These are phyloP conservation scores for Nitzschia palea DNA, from an alignment of 108 stramenopile species.

Conservation along the genomic window DNA sequence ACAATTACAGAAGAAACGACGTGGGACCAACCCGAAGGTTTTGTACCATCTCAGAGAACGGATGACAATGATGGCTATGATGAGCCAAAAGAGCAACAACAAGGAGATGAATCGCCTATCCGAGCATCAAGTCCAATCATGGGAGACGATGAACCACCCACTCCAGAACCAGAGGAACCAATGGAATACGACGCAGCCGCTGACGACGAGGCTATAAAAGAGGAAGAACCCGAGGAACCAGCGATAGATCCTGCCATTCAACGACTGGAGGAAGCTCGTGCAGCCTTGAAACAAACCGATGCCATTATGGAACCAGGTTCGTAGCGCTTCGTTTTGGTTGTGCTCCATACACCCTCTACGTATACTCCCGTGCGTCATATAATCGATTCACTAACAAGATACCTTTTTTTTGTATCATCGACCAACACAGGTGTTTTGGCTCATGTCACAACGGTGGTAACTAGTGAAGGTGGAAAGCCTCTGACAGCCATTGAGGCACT, in stretches of 20 bases:
- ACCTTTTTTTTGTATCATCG: too few species aligned
- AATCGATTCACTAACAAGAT: too few species aligned
- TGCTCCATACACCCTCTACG: neutral
- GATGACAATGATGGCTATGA: neutral
- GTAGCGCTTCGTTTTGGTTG: conserved; percentile 3
- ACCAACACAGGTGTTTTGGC: conserved; percentile 45
- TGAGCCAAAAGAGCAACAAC: conserved; percentile 17
- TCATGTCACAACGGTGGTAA: conserved; percentile 47
- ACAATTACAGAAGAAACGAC: conserved; percentile 54
- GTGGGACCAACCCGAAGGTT: conserved; percentile 74
- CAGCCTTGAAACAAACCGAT: conserved; percentile 63
- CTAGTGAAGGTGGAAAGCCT: conserved; percentile 42
- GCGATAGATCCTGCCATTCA: conserved; percentile 49
- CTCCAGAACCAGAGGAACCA: conserved; percentile 6
- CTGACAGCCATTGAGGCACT: conserved; percentile 62
- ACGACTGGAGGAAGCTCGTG: conserved; percentile 52
- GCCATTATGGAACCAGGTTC: conserved; percentile 69
- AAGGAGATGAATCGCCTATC: conserved; percentile 13
- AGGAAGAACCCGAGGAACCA: conserved; percentile 42
- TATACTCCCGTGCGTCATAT: too few species aligned
- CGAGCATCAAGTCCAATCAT: conserved; percentile 11
- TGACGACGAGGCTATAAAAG: conserved; percentile 3
- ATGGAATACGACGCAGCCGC: conserved; percentile 2
- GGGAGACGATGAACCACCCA: conserved; percentile 9
- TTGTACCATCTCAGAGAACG: neutral